Evolutionary conservation across 176 grass and related monocot genomes (phyloP).

Genomic region (Phoenix roebelenii): DNA sequence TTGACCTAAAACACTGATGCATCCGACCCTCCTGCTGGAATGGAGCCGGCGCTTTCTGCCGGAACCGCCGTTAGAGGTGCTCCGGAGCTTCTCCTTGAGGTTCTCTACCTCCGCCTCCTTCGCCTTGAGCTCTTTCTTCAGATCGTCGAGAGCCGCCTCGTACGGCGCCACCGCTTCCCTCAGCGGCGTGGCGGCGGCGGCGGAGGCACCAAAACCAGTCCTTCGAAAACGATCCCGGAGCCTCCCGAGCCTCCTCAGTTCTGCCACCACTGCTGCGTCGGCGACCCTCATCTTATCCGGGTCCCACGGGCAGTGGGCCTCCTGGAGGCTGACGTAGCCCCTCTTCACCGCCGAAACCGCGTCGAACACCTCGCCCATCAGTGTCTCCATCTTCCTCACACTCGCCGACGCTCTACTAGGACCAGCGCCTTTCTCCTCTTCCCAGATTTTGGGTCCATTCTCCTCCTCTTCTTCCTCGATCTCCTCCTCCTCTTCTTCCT

Average conservation of each 20-base stretch:
- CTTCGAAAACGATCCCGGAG: constrained; percentile 25
- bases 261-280: constrained; percentile 70
- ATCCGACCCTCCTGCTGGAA: constrained; percentile 26
- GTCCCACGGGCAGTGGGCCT: constrained; percentile 88
- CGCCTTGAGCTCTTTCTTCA: constrained; percentile 61
- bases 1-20: constrained; percentile 10
- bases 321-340: constrained; percentile 74
- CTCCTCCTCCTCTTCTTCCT: background rate
- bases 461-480: constrained; percentile 16
- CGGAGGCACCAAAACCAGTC: constrained; percentile 57
- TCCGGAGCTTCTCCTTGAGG: constrained; percentile 55
- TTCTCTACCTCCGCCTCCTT: constrained; percentile 77
- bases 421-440: constrained; percentile 29
- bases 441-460: constrained; percentile 66
- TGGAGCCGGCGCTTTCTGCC: constrained; percentile 31
- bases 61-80: constrained; percentile 9
- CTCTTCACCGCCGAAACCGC: constrained; percentile 66
- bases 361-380: constrained; percentile 75
- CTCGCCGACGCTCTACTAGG: background rate
- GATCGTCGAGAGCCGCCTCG: constrained; percentile 86
- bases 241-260: constrained; percentile 68
- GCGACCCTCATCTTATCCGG: constrained; percentile 66
- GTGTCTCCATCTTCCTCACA: constrained; percentile 38
- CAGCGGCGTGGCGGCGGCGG: constrained; percentile 19
- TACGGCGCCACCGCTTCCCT: constrained; percentile 80